Percentiles rank a stretch among this genome's conserved stretches.
Evolutionary conservation across 176 grass and related monocot species (phyloP).

Genomic region (Canna indica): DNA sequence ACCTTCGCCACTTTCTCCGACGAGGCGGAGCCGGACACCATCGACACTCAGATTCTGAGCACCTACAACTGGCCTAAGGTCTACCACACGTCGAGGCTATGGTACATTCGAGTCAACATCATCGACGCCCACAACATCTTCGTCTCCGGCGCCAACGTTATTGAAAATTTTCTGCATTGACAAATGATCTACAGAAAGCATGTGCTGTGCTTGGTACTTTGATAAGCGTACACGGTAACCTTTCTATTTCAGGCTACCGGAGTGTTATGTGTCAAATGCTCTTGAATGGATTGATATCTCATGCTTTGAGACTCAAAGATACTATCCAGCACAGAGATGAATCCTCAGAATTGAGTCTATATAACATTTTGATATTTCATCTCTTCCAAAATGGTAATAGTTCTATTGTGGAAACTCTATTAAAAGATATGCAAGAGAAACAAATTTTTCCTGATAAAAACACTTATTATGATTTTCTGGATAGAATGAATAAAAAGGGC

Average conservation of each 20-base stretch:
- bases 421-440: slow-evolving; percentile 50
- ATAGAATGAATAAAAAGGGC: slow-evolving; percentile 33
- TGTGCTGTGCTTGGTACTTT: slow-evolving; percentile 52
- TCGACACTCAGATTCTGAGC: too few species aligned
- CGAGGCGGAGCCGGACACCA: too few species aligned
- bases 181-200: slow-evolving; percentile 51
- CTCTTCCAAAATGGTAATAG: slow-evolving; percentile 47
- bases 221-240: slow-evolving; percentile 34
- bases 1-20: too few species aligned
- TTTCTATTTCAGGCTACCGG: slow-evolving; percentile 71
- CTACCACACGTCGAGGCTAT: too few species aligned
- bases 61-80: too few species aligned
- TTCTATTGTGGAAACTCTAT: slow-evolving; percentile 39
- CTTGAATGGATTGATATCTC: slow-evolving; percentile 33
- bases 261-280: slow-evolving; percentile 54
- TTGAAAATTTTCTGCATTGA: slow-evolving; percentile 36
- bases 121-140: too few species aligned
- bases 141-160: too few species aligned
- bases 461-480: slow-evolving; percentile 56
- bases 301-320: slow-evolving; percentile 41
- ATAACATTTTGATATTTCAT: slow-evolving; percentile 76
- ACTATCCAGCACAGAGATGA: slow-evolving; percentile 31
- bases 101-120: too few species aligned
- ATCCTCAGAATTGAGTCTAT: slow-evolving; percentile 39
- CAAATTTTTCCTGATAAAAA: slow-evolving; percentile 46